Base-by-base conservation (phyloP, 1,284 basidiomycete species). In the Inonotus obliquus region DNA sequence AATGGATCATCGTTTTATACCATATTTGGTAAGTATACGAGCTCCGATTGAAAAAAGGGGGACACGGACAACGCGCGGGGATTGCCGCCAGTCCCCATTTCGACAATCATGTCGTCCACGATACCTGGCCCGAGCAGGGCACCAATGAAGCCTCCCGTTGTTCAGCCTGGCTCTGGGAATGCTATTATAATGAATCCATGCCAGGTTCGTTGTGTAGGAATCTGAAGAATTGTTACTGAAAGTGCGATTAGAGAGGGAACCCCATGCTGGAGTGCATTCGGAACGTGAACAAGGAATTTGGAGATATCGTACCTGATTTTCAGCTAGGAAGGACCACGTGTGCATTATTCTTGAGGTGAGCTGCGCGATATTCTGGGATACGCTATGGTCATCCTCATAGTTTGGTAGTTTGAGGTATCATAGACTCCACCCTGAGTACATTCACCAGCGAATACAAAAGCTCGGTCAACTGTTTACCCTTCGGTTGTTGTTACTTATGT, bases 371-470 rank as follows among this genome's bases (percentile, higher is more conserved):
- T 45, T 14, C 19, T 29, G 25, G 19, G 32, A 27, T 35, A 21
- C 2, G 32, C 47, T 19, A 25, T 35, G n/a, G 11, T 35, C 10
- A 41, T 25, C 25, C 54, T 27, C 21, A n/a, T 25, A n/a, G 14
- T 51, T 7, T 17, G 14, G 2, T 63, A 98, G 96, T 71, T 74
- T 99, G 63, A 91, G 89, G 67, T 99, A 99, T 68, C 96, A 99
- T 70, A 90, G 96, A 27, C 81, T 99, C 17, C 97, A 99, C 73
- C 97, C 97, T 4, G 97, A 99, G 74, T 99, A 99, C 72, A 89
- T 99, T 63, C 91, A 95, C 71, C 82, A 83, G 49, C 87, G 97
- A 2, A 95, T 99, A 63, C 87, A 93, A 69, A 90, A 89, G 67
- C 84, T 99, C 17, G 88, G 87, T 2, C 82, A 83, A 45, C 83